Conservation (phyloP, 1,284 basidiomycete genomes). For the Phylloboletellus chloephorus region DNA sequence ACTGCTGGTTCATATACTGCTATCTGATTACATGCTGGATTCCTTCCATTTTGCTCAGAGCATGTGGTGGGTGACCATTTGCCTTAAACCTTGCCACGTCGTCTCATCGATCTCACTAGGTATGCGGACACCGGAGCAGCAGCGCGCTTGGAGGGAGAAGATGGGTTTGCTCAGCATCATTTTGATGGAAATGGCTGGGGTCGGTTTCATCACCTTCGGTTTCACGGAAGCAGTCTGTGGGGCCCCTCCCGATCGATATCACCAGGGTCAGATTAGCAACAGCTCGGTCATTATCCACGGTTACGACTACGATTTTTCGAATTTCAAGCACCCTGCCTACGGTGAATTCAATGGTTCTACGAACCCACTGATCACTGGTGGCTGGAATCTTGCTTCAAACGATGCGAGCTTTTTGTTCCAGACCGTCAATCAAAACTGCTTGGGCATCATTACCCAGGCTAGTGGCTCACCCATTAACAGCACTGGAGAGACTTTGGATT, state of each 20-base stretch:
- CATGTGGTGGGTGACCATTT: constrained; percentile 51
- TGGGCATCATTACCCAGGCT: constrained; percentile 70
- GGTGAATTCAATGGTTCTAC: constrained; percentile 69
- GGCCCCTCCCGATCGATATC: constrained; percentile 74
- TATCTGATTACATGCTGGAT: constrained; percentile 82
- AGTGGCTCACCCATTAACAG: constrained; percentile 63
- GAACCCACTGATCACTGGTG: constrained; percentile 79
- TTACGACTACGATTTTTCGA: constrained; percentile 85
- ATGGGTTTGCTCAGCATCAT: constrained; percentile 90
- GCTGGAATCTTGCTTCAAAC: constrained; percentile 76
- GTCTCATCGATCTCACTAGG: constrained; percentile 42
- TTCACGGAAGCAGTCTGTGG: constrained; percentile 96
- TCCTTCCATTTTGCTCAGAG: constrained; percentile 65
- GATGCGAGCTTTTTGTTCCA: constrained; percentile 96
- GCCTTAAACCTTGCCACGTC: neutral
- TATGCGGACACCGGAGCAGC: constrained; percentile 87
- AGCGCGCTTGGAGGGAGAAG: constrained; percentile 97
- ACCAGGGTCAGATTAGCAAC: constrained; percentile 71
- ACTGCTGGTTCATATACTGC: constrained; percentile 96
- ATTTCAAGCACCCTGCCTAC: constrained; percentile 76
- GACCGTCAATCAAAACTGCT: constrained; percentile 80
- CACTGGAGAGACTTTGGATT: constrained; percentile 54
- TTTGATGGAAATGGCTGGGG: constrained; percentile 77
- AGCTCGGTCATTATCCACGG: constrained; percentile 92
- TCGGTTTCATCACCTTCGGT: constrained; percentile 99